Evolutionary conservation across 495 filamentous ascomycete genomes (phyloP), one percentile per base, ranked within the genome.

Genomic region (Lasiosphaeris hirsuta): DNA sequence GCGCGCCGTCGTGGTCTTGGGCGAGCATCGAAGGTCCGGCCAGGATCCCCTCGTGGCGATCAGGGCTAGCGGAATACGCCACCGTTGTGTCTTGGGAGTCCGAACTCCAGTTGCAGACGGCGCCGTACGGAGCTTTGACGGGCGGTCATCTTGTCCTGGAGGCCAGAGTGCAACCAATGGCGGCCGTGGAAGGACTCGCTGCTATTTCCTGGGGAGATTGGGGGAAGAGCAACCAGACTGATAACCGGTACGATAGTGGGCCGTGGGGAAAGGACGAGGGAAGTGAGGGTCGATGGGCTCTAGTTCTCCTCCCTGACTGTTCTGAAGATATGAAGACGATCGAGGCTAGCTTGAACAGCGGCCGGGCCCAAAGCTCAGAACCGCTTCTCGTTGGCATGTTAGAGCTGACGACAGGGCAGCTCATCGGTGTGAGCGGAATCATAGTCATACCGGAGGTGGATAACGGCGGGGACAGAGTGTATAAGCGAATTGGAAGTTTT

Each of bases 1-100:
- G 48, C 2, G 48, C 48, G 33, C 48, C 48, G 30, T 51, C 48
- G 3, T 51, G 48, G 48, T 51, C 48, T 1, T 51, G 48, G 48
- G 48, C 48, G 33, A 39, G 33, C 13, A 38, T 51, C 34, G 48
- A 51, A 1, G 48, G 48, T 1, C 48, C 48, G 1, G 33, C 39
- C 9, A 7, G 1, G 33, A 17, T 51, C 34, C 7, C 13, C 9
- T 33, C 33, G n/a, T 7, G 10, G n/a, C 17, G 35, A 3, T 46
- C n/a, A 10, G 2, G 43, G 23, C 23, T 30, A 3, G 17, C 17
- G 3, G 10, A 14, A 9, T 46, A 15, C 13, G 43, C 43, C 43
- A 9, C 10, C 3, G 43, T 46, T 9, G 13, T 6, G 43, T 1
- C 1, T n/a, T 46, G 43, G 13, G 17, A 19, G 3, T 3, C 17